These are phyloP conservation scores for Arabis alpina DNA, from an alignment of 345 rosid species.

Conservation along the genomic window DNA sequence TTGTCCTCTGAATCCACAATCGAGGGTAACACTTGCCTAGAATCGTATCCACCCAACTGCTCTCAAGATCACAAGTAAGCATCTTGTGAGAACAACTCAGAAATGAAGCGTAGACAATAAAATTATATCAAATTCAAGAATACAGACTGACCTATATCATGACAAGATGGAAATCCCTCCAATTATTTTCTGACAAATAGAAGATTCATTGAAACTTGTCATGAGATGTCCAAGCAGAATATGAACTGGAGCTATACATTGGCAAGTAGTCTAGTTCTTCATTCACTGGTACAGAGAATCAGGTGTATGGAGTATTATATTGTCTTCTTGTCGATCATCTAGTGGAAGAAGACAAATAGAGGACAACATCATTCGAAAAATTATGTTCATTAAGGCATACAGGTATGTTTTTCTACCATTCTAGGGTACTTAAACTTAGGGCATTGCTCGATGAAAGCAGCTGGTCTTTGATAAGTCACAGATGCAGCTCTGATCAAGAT, in stretches of 20 bases:
- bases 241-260: conserved; percentile 25
- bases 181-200: conserved; percentile 13
- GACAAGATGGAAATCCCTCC: conserved; percentile 17
- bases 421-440: conserved; percentile 66
- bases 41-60: conserved; percentile 27
- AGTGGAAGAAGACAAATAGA: conserved; percentile 23
- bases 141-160: conserved; percentile 35
- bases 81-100: conserved; percentile 11
- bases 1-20: conserved; percentile 4
- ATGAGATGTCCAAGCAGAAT: conserved; percentile 24
- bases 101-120: background rate
- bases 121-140: conserved; percentile 6
- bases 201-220: conserved; percentile 26
- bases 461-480: conserved; percentile 60
- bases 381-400: conserved; percentile 38
- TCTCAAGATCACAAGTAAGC: conserved; percentile 25
- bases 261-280: conserved; percentile 35
- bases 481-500: conserved; percentile 78
- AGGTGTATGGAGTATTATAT: conserved; percentile 26
- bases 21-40: conserved; percentile 24
- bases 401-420: conserved; percentile 46
- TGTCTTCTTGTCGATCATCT: conserved; percentile 5
- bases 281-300: conserved; percentile 36
- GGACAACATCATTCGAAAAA: conserved; percentile 26
- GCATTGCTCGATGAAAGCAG: conserved; percentile 62